Conservation (phyloP, 257 asterid species). For the Prunella vulgaris region DNA sequence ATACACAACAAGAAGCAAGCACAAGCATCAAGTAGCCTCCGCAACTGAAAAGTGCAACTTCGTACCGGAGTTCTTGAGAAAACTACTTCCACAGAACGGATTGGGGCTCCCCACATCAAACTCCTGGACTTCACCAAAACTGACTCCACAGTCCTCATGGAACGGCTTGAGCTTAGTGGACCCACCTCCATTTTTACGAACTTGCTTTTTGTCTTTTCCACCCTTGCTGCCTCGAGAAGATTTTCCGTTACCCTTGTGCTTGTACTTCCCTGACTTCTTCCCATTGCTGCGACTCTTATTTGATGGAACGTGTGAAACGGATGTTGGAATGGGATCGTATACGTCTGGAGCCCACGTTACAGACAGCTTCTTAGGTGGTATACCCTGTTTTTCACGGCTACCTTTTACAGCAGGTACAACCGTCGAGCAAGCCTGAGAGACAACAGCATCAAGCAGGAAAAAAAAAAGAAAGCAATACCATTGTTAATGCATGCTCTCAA, state of each 20-base stretch:
- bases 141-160: slow-evolving; percentile 25
- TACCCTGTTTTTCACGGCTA: slow-evolving; percentile 79
- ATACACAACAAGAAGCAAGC: slow-evolving; percentile 19
- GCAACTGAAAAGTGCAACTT: slow-evolving; percentile 45
- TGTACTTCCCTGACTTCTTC: slow-evolving; percentile 63
- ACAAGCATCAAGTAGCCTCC: slow-evolving; percentile 34
- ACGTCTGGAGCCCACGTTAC: slow-evolving; percentile 94
- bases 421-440: slow-evolving; percentile 54
- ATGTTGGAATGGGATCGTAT: slow-evolving; percentile 84
- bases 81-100: slow-evolving; percentile 44
- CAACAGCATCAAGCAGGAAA: slow-evolving; percentile 19
- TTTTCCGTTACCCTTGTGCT: slow-evolving; percentile 54
- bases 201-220: slow-evolving; percentile 77
- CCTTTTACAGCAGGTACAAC: slow-evolving; percentile 93
- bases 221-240: slow-evolving; percentile 63
- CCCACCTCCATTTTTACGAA: slow-evolving; percentile 43
- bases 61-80: slow-evolving; percentile 33
- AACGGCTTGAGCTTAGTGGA: slow-evolving; percentile 38
- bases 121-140: slow-evolving; percentile 26
- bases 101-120: slow-evolving; percentile 31
- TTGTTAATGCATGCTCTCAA: slow-evolving; percentile 3
- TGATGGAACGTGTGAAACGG: slow-evolving; percentile 74
- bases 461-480: slow-evolving; percentile 8
- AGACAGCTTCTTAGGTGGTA: slow-evolving; percentile 44
- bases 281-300: slow-evolving; percentile 43